Evolutionary conservation across 2,329 filamentous ascomycete species (phyloP), one percentile per base, ranked within the genome.

Genomic region (Coleophoma eucalyptorum): DNA sequence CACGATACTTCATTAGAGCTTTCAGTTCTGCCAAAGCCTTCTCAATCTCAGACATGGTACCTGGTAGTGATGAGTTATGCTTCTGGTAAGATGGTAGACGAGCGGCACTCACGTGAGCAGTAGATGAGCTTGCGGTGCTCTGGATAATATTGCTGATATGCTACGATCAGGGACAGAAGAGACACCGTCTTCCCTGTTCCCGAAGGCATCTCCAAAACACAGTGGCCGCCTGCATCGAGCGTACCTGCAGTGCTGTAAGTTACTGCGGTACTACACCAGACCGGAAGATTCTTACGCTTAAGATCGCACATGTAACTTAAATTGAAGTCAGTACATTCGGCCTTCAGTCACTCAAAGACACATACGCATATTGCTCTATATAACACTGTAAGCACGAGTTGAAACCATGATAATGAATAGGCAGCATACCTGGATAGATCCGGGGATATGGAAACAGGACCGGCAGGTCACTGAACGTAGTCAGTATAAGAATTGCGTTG

Each of bases 31-130:
- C 89, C 48, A 99, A 72, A 0, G 95, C 94, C 72, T 99, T 99
- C 68, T 99, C 94, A 64, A 99, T 99, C 73, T 99, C 94, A 35
- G 94, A 99, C 92, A 99, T 99, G 50, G 94, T 99, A 74, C 81
- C 81, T 84, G 45, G 10, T 41, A 32, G 20, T 1, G 16, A 3
- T 15, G 20, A 12, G 16, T 31, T 32, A 5, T 16, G 19, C 20
- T 26, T 26, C 5, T 44, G 20, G 12, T 6, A n/a, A 31, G 26
- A 26, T 31, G 20, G 42, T n/a, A n/a, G 10, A 16, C 16, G 13
- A 18, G 21, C 8, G 13, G 21, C 20, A 58, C 64, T 60, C 62
- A 84, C 94, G 91, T 56, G 94, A 99, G 76, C 94, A 99, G 72
- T 99, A 99, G 50, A 99, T 97, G 47, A 99, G 83, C 71, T 99